These are phyloP conservation scores for Trapa bicornis DNA, from an alignment of 345 rosid genomes.

Conservation along the genomic window DNA sequence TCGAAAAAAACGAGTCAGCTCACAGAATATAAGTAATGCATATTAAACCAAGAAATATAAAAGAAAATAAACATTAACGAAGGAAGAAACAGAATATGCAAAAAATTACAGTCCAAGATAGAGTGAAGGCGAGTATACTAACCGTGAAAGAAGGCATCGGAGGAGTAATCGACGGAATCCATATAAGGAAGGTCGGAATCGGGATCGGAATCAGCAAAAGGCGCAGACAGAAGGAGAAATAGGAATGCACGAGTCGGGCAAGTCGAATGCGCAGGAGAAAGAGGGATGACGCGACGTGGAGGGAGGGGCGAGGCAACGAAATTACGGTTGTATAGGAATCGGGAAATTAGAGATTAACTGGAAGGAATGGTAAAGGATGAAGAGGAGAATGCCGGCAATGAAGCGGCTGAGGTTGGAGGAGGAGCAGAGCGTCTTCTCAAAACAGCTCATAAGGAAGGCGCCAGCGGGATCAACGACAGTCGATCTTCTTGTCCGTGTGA, in stretches of 20 bases:
- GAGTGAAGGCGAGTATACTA: not conserved
- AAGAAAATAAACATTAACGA: not conserved
- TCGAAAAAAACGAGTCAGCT: not conserved
- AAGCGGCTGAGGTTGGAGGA: conserved; percentile 52
- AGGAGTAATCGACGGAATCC: conserved; percentile 25
- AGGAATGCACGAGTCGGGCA: not conserved
- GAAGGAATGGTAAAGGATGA: conserved; percentile 34
- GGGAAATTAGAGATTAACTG: conserved; percentile 48
- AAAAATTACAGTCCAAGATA: not conserved
- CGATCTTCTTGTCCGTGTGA: not conserved
- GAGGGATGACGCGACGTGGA: not conserved
- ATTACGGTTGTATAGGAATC: conserved; percentile 42
- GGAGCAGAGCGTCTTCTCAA: conserved; percentile 33
- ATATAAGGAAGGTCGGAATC: conserved; percentile 11
- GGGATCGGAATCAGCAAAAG: not conserved
- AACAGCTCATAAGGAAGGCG: conserved; percentile 37
- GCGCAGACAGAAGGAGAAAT: not conserved
- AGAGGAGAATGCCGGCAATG: conserved; percentile 39
- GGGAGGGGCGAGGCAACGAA: not conserved
- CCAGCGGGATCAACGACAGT: not conserved
- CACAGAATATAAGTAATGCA: not conserved
- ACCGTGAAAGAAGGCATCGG: conserved; percentile 13
- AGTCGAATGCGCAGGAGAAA: not conserved
- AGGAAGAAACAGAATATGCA: not conserved
- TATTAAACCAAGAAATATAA: not conserved